phyloP scores from a whole-genome alignment of 2,329 filamentous ascomycete genomes.

The Xylaria hypoxylon region DNA sequence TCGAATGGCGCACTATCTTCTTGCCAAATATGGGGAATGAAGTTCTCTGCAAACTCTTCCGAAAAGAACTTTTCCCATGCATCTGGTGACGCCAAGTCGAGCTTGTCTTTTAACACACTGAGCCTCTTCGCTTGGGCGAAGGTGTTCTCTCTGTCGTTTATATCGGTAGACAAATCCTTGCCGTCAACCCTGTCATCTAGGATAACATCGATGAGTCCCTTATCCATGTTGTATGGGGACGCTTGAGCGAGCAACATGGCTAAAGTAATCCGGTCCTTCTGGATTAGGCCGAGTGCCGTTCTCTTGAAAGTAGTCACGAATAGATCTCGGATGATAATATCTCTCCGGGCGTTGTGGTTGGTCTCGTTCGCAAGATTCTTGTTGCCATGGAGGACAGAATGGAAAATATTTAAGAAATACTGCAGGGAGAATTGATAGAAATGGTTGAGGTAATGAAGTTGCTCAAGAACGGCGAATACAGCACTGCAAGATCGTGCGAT shows the following conservation, averaged over 20 bases:
- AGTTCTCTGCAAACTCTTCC: conserved; percentile 88
- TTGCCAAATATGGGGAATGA: conserved; percentile 81
- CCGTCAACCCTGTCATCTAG: conserved; percentile 82
- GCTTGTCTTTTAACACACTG: conserved; percentile 76
- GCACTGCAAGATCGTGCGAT: conserved; percentile 96
- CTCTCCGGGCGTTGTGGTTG: conserved; percentile 82
- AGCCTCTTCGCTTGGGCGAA: conserved; percentile 77
- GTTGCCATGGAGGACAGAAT: conserved; percentile 86
- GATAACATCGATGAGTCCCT: conserved; percentile 85
- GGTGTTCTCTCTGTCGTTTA: conserved; percentile 73
- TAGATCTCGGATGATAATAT: conserved; percentile 90
- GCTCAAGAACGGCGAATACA: conserved; percentile 95
- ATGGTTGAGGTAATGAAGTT: conserved; percentile 97
- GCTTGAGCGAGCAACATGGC: conserved; percentile 96
- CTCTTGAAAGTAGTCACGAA: conserved; percentile 93
- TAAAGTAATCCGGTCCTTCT: conserved; percentile 93
- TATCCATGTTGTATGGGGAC: conserved; percentile 96
- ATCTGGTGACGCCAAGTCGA: conserved; percentile 70
- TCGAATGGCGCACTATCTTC: conserved; percentile 74
- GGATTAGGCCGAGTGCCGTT: conserved; percentile 90
- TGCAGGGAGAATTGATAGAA: conserved; percentile 99
- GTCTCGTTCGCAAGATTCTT: conserved; percentile 76
- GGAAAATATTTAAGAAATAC: conserved; percentile 98
- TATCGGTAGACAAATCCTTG: conserved; percentile 79
- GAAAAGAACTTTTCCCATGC: conserved; percentile 86